phyloP scores from a whole-genome alignment of 2,329 filamentous ascomycete species.

The Calonectria pseudoturangicola region DNA sequence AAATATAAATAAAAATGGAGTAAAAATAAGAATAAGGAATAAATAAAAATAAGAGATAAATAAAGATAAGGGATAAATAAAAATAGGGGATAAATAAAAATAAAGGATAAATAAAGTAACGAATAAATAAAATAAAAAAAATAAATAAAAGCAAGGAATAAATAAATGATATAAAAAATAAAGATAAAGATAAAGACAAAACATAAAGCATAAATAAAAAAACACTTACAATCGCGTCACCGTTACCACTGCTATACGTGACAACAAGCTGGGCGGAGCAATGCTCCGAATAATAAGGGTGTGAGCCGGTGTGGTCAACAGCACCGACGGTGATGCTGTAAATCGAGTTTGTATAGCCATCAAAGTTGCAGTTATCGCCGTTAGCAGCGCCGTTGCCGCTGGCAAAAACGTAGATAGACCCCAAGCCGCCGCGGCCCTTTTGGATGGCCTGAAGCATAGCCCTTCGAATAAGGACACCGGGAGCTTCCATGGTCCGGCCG shows the following conservation, averaged over 20 bases:
- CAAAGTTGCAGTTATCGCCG: constrained; percentile 99
- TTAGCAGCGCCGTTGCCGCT: constrained; percentile 90
- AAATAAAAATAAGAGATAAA: no score
- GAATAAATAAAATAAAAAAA: no score
- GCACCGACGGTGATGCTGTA: constrained; percentile 98
- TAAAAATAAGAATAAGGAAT: no score
- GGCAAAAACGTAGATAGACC: constrained; percentile 97
- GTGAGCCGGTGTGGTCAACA: constrained; percentile 88
- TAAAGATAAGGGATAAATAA: no score
- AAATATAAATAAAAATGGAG: no score
- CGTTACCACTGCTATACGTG: constrained; percentile 94
- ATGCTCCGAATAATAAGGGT: constrained; percentile 96
- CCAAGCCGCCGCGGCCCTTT: constrained; percentile 86
- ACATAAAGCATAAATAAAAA: background rate
- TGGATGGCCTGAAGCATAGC: constrained; percentile 96
- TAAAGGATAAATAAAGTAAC: no score
- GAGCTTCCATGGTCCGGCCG: constrained; percentile 93
- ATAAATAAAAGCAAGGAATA: no score
- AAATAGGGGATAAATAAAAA: no score
- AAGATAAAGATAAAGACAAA: no score
- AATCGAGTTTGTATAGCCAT: constrained; percentile 99
- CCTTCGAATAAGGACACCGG: constrained; percentile 88
- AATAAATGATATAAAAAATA: no score
- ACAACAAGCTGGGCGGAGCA: constrained; percentile 97
- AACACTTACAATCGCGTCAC: constrained; percentile 83